Conservation (phyloP, 1,139 yeast species). For the Pichia sorboxylosa region DNA sequence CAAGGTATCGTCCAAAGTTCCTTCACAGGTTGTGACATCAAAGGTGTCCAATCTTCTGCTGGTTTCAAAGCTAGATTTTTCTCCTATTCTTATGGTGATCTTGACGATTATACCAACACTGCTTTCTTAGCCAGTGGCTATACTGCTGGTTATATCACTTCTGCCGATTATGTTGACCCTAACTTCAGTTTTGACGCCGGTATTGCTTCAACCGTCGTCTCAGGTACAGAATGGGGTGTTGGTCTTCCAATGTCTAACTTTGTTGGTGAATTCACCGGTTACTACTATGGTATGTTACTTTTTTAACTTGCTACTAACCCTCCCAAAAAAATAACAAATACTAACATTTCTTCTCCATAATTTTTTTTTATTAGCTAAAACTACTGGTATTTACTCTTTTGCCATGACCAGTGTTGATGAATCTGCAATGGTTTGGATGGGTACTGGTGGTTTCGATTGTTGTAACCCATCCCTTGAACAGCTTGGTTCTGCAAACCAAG, state of each 20-base stretch:
- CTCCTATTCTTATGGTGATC: constrained; percentile 1
- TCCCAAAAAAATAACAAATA: not conserved
- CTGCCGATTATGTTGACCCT: constrained; percentile 1
- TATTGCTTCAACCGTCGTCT: constrained; percentile 3
- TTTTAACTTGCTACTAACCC: not conserved
- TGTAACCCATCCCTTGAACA: constrained; percentile 14
- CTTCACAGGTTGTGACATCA: constrained; percentile 6
- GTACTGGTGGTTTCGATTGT: constrained; percentile 21
- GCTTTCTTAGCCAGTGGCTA: constrained; percentile 4
- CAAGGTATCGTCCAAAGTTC: constrained; percentile 1
- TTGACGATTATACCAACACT: constrained; percentile 1
- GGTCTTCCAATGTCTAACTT: constrained; percentile 4
- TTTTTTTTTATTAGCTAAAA: constrained; percentile 8
- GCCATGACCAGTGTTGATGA: constrained; percentile 18
- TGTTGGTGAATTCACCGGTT: constrained; percentile 9
- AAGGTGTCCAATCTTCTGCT: constrained; percentile 4
- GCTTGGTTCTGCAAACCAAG: constrained; percentile 4
- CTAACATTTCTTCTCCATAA: not conserved
- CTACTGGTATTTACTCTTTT: constrained; percentile 20
- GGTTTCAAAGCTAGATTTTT: constrained; percentile 6
- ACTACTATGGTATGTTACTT: constrained; percentile 7
- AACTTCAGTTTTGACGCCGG: constrained; percentile 1
- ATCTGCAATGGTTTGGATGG: constrained; percentile 18
- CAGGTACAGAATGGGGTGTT: constrained; percentile 2
- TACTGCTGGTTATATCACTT: not conserved